Percentiles rank a stretch among this genome's conserved stretches.
Evolutionary conservation across 2,329 filamentous ascomycete genomes (phyloP).

Genomic region (Neurospora sp.): DNA sequence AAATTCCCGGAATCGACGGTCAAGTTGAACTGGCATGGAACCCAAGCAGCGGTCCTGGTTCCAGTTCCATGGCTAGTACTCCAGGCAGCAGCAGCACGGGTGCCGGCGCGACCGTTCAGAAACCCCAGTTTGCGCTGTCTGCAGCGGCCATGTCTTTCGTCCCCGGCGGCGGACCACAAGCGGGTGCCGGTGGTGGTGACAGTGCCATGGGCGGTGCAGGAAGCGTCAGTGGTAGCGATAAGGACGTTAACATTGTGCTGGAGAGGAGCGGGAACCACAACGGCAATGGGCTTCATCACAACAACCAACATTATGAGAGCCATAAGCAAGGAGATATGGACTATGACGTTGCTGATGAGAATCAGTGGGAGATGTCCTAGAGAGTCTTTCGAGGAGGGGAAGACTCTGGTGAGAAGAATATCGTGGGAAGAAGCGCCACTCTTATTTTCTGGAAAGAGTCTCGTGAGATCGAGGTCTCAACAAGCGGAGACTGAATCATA

Average conservation of each 20-base stretch:
- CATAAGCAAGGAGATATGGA: constrained; percentile 35
- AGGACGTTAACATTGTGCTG: constrained; percentile 17
- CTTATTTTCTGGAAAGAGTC: background rate
- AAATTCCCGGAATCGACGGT: constrained; percentile 52
- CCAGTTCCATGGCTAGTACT: constrained; percentile 7
- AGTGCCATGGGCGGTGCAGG: constrained; percentile 31
- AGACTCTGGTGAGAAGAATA: background rate
- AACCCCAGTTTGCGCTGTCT: background rate
- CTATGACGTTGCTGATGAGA: constrained; percentile 43
- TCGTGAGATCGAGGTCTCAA: background rate
- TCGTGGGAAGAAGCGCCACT: background rate
- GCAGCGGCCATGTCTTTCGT: background rate
- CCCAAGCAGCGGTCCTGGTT: constrained; percentile 9
- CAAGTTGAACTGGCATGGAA: constrained; percentile 59
- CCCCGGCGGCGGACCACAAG: constrained; percentile 4
- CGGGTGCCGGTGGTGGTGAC: constrained; percentile 31
- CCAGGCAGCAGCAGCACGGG: background rate
- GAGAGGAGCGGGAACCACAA: constrained; percentile 23
- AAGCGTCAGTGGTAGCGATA: constrained; percentile 10
- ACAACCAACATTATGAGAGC: constrained; percentile 3
- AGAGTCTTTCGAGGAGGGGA: background rate
- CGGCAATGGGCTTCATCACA: constrained; percentile 18
- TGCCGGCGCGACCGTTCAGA: background rate
- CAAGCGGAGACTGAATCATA: background rate
- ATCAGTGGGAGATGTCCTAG: constrained; percentile 31